These are phyloP conservation scores for Chrysanthemum makinoi DNA, from an alignment of 129 eudicot genomes.

Conservation along the genomic window DNA sequence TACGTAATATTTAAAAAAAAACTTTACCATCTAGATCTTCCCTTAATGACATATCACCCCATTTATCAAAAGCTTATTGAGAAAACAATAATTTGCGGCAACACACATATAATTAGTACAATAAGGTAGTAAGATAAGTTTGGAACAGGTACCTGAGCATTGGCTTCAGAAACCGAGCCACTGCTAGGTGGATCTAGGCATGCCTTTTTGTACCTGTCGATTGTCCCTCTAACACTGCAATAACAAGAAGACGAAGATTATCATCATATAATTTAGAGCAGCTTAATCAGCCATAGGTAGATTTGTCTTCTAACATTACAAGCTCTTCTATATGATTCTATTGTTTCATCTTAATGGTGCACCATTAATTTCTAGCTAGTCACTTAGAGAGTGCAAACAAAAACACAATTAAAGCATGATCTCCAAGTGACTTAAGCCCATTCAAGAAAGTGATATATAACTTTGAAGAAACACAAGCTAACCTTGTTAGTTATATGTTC, in stretches of 20 bases:
- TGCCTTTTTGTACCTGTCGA: conserved; percentile 94
- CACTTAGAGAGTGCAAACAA: too few relatives aligned
- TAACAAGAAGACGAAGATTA: background rate
- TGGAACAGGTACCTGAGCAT: conserved; percentile 67
- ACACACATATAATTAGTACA: background rate
- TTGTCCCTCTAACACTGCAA: conserved; percentile 85
- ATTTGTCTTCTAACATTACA: background rate
- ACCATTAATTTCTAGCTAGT: background rate
- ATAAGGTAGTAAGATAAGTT: background rate
- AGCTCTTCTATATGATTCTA: background rate
- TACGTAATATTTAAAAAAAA: too few relatives aligned
- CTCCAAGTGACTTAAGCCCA: background rate
- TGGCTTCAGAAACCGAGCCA: conserved; percentile 82
- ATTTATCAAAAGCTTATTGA: background rate
- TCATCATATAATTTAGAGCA: background rate
- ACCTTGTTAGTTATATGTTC: background rate
- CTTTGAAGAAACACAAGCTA: background rate
- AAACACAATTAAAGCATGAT: background rate
- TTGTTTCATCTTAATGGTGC: background rate
- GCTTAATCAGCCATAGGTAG: background rate
- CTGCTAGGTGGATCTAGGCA: conserved; percentile 69
- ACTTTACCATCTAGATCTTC: too few relatives aligned
- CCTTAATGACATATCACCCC: background rate
- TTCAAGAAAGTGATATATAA: background rate
- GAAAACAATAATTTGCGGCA: background rate